These are phyloP conservation scores for Funneliformis mosseae DNA, from an alignment of 192 early-diverging fungal genomes.

Conservation along the genomic window DNA sequence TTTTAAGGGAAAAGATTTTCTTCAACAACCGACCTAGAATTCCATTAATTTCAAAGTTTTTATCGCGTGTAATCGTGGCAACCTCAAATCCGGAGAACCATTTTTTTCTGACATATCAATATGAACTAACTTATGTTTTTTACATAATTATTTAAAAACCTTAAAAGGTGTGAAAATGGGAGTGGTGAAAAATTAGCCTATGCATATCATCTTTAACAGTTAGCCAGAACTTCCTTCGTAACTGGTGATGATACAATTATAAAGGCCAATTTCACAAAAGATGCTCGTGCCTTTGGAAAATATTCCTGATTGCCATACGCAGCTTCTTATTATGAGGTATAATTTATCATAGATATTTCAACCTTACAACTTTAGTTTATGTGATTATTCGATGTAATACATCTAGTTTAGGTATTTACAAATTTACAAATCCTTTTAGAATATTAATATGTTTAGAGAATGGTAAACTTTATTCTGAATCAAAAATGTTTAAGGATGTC, in stretches of 20 bases:
- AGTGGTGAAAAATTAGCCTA: not conserved
- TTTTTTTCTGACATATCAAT: too few relatives aligned
- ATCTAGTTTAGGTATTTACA: too few relatives aligned
- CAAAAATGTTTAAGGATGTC: not conserved
- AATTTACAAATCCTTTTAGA: not conserved
- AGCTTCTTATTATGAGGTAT: constrained; percentile 23
- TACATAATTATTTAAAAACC: too few relatives aligned
- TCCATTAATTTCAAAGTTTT: too few relatives aligned
- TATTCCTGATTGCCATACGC: not conserved
- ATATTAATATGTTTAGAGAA: not conserved
- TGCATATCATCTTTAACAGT: constrained; percentile 8
- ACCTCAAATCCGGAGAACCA: too few relatives aligned
- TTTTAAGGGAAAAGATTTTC: too few relatives aligned
- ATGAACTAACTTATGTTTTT: too few relatives aligned
- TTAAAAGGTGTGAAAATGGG: constrained; percentile 2
- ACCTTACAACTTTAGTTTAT: too few relatives aligned
- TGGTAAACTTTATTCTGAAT: not conserved
- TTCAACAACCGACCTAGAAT: too few relatives aligned
- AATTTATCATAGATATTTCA: too few relatives aligned
- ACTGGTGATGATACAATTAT: constrained; percentile 1
- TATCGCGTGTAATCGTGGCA: too few relatives aligned
- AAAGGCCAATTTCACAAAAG: not conserved
- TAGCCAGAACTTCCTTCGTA: constrained; percentile 11
- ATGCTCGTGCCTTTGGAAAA: not conserved
- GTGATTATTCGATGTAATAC: too few relatives aligned